Evolutionary conservation across 306 rosid species (phyloP), one percentile per base, ranked within the genome.

Genomic region (Cyamopsis tetragonoloba): DNA sequence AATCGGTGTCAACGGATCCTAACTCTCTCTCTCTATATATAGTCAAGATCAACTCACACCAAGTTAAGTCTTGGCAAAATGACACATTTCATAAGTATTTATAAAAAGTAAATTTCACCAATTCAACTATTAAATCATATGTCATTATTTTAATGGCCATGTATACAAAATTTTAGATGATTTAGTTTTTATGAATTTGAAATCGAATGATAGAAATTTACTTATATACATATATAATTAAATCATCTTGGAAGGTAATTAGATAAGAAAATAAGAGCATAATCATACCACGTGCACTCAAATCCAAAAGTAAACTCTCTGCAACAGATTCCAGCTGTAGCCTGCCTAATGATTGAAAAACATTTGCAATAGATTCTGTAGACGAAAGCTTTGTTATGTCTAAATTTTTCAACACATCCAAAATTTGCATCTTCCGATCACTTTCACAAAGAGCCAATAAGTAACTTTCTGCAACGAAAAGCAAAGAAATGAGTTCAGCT

Each of bases 381-480:
- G 95, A 76, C 60, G 85, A 60, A 37, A 87, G 61, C 62, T 74
- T 80, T 47, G 84, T 77, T 37, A 90, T 68, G 80, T 93, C 92
- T 26, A 85, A 43, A 62, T 55, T 77, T 66, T 84, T 80, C 79
- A 88, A 72, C 62, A 86, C 77, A 75, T 83, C 87, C 79, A 77
- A 60, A 65, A 93, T 68, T 72, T 84, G 85, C 55, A 53, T 46
- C 69, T 73, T 85, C 79, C 78, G 71, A 73, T 79, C 88, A 62
- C 87, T 68, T 84, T 89, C 90, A 75, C 87, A 88, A 53, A 86
- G 92, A 27, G 95, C 98, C 81, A 80, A 62, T 70, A 93, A 71
- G 79, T 86, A 93, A 68, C 75, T 83, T 77, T 84, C 98, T 93
- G 89, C 85, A 81, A 61, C 48, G n/a, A n/a, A n/a, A n/a, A n/a